Base-by-base conservation (phyloP, 805 yeast species). In the Allodekkera sacchari region DNA sequence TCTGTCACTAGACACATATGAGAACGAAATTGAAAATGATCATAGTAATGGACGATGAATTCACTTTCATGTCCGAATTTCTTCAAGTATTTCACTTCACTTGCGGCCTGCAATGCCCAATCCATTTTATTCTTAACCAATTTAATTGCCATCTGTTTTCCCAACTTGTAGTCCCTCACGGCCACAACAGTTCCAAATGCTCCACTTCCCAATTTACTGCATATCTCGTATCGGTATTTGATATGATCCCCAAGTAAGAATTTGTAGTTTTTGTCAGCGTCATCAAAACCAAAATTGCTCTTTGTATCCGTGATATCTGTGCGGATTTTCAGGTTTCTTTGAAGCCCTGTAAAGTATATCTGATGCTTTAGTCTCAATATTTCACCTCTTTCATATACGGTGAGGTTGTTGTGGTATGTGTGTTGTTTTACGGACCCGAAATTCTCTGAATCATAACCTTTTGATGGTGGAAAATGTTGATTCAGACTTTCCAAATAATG, bases 1-100 rank as follows among this genome's bases (percentile, higher is more conserved):
- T 85, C 95, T 0, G 88, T 80, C 2, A 74, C 73, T 23, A 84
- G 80, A 52, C 94, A 84, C 60, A 84, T 70, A 47, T 84, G 95
- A 14, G 83, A 77, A 36, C 94, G 63, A 51, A 84, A 85, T 41
- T 71, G 73, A 56, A 84, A 84, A 54, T 82, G 85, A 25, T 77
- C 82, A 22, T 62, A 48, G 44, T 78, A 81, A 13, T 64, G 53
- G 27, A 83, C 49, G n/a, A 78, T 57, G 5, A 18, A 12, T 25
- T 42, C 35, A 27, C 52, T 61, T 2, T 51, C 44, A 7, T 20
- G 48, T 43, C 30, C 23, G 6, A 85, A 52, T 21, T 59, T 53
- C 41, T 73, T 74, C 27, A 84, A 54, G 44, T 81, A 64, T 41
- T 77, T 77, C 16, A 83, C 81, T 50, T 84, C 95, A 39, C 76